A percentile compares a stretch with the other conserved stretches of the same genome.
phyloP scores from a whole-genome alignment of 805 yeast species.

The Hanseniaspora thailandica region DNA sequence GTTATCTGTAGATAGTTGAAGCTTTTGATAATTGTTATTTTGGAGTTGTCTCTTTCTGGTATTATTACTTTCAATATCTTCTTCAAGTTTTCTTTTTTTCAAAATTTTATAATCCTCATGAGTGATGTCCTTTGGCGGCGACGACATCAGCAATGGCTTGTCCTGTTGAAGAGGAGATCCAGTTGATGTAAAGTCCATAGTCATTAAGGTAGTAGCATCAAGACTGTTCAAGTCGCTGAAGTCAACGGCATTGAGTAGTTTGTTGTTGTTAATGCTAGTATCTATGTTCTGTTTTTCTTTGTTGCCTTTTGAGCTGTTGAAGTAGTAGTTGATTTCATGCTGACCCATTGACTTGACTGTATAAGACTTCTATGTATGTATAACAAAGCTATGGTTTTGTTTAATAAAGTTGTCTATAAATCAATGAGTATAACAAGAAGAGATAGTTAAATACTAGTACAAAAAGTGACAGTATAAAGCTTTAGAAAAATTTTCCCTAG shows the following conservation, averaged over 20 bases:
- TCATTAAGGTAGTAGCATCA: neutral
- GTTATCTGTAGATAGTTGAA: too few relatives aligned
- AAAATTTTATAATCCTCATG: neutral
- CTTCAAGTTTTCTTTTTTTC: constrained; percentile 4
- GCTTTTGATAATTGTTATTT: neutral
- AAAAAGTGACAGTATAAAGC: too few relatives aligned
- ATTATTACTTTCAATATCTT: neutral
- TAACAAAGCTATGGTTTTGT: too few relatives aligned
- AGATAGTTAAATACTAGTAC: too few relatives aligned
- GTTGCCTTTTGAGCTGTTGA: neutral
- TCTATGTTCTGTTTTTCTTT: neutral
- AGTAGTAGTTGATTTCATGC: constrained; percentile 1
- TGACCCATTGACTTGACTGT: constrained; percentile 3
- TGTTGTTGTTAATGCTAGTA: neutral
- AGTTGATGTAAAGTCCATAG: neutral
- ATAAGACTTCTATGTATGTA: too few relatives aligned
- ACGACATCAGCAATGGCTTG: constrained; percentile 2
- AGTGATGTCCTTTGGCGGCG: neutral
- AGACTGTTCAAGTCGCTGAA: neutral
- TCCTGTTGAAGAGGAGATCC: neutral
- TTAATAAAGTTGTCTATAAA: neutral
- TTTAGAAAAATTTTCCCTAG: neutral
- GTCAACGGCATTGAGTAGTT: constrained; percentile 9
- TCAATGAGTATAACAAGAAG: neutral
- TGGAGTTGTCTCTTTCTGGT: constrained; percentile 3